Evolutionary conservation across 495 filamentous ascomycete genomes (phyloP), one percentile per base, ranked within the genome.

Genomic region (Penicillium salamii): DNA sequence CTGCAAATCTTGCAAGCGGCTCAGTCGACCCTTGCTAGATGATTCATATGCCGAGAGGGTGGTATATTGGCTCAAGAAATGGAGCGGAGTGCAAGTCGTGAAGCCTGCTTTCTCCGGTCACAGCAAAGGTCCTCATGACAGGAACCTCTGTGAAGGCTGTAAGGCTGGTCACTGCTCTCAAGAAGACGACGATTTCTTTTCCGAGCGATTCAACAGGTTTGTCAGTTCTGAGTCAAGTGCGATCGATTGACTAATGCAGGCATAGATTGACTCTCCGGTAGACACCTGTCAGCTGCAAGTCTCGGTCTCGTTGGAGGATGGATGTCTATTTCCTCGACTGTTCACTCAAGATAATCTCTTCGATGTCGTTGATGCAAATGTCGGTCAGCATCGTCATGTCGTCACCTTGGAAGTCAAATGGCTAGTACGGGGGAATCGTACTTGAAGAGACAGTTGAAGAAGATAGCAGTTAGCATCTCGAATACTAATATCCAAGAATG

Each of bases 61-160:
- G 12, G 62, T 74, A 19, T 79, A 79, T 58, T 58, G 74, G 53
- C 49, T 80, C 19, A 75, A 73, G 57, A 72, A 70, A 54, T 80
- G 76, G 75, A 59, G 56, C 62, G 74, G 75, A 17, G 53, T 78
- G n/a, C 47, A 63, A 48, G 47, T 72, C 38, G 59, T 73, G 39
- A 33, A 0, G 20, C 68, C 63, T 5, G 19, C 7, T 34, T 52
- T 56, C 49, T 61, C 49, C 36, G 54, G 42, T 20, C 33, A 53
- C 21, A 70, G 62, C 49, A 62, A 52, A 36, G 57, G 57, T 48
- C 76, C 77, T 43, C 76, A 78, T 50, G 26, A 66, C 40, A 66
- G 53, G 9, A 26, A 57, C 37, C 48, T 75, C 26, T 78, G 75
- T 63, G 75, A 78, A 55, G 76, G 75, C 33, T 80, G 75, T 45